Evolutionary conservation across 2,329 filamentous ascomycete species (phyloP), one percentile per base, ranked within the genome.

Genomic region (Alternaria viburni): DNA sequence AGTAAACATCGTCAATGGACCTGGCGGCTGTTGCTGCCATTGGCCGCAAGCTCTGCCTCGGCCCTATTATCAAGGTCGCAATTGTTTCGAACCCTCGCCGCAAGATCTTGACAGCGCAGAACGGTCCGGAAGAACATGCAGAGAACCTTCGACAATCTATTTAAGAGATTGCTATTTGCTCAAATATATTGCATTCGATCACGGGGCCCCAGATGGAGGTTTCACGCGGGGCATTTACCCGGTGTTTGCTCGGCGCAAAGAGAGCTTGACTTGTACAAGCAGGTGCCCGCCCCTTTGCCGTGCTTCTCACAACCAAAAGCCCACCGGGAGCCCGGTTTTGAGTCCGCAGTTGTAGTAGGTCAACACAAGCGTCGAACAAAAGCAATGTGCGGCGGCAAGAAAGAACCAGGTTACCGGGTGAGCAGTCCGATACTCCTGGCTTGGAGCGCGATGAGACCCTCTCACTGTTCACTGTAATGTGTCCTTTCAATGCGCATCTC

Each of bases 191-290:
- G 50, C 23, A 43, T 46, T 61, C 57, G 54, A 69, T 66, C 65
- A 63, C 55, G 58, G 64, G 54, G 50, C 54, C 43, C 64, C 60
- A 44, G 23, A 56, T 23, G 41, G 47, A 15, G 58, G 44, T 49
- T 41, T 25, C 54, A 49, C 47, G 56, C 57, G 59, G 65, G 36
- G 43, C 55, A 57, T 68, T 67, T 65, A 67, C 59, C 65, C 62
- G 61, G 63, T 62, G 58, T 52, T 54, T 50, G 6, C 11, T 32
- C 19, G 61, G 57, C 32, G 47, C 47, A 51, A 60, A 67, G 36
- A 54, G 49, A 51, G 49, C 28, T 52, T 25, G 13, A 64, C 65
- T 36, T 47, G 15, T 54, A 44, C 26, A 54, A 50, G 54, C 49
- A 50, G 44, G 54, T 51, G 43, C 54, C 23, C 36, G 46, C 10